A percentile compares a stretch with the other conserved stretches of the same genome.
These are phyloP conservation scores for Plasmodium gonderi DNA, from an alignment of 169 alveolate species.

Conservation along the genomic window DNA sequence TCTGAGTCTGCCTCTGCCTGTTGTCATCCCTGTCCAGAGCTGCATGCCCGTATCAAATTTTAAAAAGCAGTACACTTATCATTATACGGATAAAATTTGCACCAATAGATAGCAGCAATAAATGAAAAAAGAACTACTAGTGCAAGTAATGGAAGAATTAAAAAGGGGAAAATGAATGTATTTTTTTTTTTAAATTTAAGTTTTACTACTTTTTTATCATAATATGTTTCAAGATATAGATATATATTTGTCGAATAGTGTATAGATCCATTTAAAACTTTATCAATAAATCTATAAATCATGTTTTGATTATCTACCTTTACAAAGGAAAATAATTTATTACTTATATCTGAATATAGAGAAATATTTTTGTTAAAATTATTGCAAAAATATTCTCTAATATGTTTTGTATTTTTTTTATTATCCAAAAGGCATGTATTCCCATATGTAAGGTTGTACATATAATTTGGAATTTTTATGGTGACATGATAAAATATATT, in stretches of 20 bases:
- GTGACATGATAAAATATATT: slow-evolving; percentile 17
- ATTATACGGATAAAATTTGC: not conserved
- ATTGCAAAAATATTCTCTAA: slow-evolving; percentile 13
- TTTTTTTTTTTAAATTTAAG: slow-evolving; percentile 16
- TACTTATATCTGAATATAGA: slow-evolving; percentile 16
- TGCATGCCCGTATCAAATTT: too few relatives aligned
- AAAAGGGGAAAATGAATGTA: not conserved
- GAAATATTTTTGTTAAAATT: slow-evolving; percentile 6
- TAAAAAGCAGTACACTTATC: too few relatives aligned
- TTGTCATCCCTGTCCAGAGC: not conserved
- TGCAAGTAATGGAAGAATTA: not conserved
- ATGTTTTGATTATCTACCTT: slow-evolving; percentile 4
- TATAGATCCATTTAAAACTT: not conserved
- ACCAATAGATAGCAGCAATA: not conserved
- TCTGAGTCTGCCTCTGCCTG: too few relatives aligned
- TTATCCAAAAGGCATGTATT: slow-evolving; percentile 15
- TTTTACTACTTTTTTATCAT: slow-evolving; percentile 13
- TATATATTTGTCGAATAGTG: slow-evolving; percentile 22
- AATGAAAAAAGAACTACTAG: not conserved
- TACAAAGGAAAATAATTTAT: slow-evolving; percentile 35
- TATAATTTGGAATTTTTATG: slow-evolving; percentile 10
- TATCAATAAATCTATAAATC: slow-evolving; percentile 23
- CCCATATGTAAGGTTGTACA: slow-evolving; percentile 27
- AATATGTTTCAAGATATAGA: slow-evolving; percentile 21
- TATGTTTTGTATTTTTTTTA: not conserved